Conservation (phyloP, 441 rosid genomes). For the Corymbia citriodora region DNA sequence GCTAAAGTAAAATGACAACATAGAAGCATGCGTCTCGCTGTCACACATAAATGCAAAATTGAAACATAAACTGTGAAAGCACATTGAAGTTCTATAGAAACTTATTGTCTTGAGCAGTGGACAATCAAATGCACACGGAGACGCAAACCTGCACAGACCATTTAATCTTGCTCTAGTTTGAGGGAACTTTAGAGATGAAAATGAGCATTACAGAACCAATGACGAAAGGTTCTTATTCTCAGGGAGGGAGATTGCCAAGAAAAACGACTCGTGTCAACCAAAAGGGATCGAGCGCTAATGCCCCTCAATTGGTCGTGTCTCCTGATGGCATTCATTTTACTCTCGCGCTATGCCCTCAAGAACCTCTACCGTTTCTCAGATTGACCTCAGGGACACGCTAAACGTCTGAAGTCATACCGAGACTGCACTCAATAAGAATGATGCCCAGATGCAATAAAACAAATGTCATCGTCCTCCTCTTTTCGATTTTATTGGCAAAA, state of each 20-base stretch:
- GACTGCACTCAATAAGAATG: neutral
- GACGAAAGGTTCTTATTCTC: neutral
- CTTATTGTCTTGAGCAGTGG: neutral
- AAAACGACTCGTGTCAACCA: too few species aligned
- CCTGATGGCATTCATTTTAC: constrained; percentile 12
- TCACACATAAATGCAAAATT: neutral
- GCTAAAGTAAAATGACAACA: neutral
- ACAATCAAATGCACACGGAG: neutral
- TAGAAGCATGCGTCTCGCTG: neutral
- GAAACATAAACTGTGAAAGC: neutral
- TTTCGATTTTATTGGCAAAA: neutral
- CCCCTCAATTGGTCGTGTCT: constrained; percentile 10
- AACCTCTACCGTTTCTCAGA: constrained; percentile 11
- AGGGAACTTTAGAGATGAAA: neutral
- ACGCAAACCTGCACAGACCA: neutral
- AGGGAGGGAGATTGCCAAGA: neutral
- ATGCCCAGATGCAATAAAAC: neutral
- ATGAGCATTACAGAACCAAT: neutral
- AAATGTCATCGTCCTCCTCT: neutral
- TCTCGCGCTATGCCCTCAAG: constrained; percentile 23
- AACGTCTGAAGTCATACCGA: neutral
- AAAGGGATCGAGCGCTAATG: neutral
- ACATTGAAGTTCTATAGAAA: neutral
- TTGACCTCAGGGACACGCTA: neutral
- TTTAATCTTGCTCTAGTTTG: neutral